Evolutionary conservation across 306 rosid species (phyloP).

Genomic region (Dryas alaskensis): DNA sequence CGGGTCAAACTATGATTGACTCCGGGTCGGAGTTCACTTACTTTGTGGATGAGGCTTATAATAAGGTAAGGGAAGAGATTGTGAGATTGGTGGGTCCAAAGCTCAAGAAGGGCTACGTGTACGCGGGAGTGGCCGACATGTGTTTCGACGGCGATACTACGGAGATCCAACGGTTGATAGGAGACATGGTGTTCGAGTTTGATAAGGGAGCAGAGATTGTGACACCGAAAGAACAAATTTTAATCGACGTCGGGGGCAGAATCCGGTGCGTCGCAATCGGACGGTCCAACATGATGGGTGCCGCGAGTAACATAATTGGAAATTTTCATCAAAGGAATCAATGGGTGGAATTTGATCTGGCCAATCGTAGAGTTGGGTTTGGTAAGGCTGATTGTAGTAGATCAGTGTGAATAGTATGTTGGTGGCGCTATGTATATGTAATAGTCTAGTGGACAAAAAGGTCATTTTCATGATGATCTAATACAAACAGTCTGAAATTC

Average conservation of each 20-base stretch:
- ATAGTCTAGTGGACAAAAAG: not conserved
- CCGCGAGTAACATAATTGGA: conserved; percentile 73
- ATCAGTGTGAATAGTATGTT: conserved; percentile 13
- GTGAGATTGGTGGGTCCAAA: conserved; percentile 52
- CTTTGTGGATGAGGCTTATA: conserved; percentile 71
- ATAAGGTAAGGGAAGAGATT: conserved; percentile 49
- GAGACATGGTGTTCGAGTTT: conserved; percentile 63
- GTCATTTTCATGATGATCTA: not conserved
- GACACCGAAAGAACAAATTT: conserved; percentile 40
- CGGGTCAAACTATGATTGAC: conserved; percentile 91
- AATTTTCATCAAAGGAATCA: conserved; percentile 74
- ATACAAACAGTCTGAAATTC: not conserved
- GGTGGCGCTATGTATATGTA: not conserved
- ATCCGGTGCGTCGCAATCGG: conserved; percentile 79
- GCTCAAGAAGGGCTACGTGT: conserved; percentile 62
- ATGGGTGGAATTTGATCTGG: conserved; percentile 86
- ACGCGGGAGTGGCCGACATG: conserved; percentile 60
- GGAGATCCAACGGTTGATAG: conserved; percentile 58
- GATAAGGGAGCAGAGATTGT: conserved; percentile 72
- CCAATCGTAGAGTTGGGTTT: conserved; percentile 57
- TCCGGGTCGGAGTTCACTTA: conserved; percentile 78
- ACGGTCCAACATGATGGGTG: conserved; percentile 64
- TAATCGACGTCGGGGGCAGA: conserved; percentile 71
- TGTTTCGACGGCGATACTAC: conserved; percentile 48
- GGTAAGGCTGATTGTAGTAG: conserved; percentile 73